Percentiles rank a stretch among this genome's conserved stretches.
phyloP scores from a whole-genome alignment of 345 rosid species.

The Microthlaspi erraticum region DNA sequence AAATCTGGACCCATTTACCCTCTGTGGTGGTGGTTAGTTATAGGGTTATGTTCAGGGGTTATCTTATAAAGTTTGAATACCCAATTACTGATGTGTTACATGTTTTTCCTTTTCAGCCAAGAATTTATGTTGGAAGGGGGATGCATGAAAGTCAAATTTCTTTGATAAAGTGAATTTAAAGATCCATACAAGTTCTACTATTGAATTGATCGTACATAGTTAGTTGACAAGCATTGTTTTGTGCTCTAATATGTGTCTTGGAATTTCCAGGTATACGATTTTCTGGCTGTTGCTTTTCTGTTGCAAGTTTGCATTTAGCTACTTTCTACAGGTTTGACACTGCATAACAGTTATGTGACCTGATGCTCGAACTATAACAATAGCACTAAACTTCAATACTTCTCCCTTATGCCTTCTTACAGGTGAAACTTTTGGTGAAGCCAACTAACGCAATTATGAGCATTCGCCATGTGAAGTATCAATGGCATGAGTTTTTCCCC shows the following conservation, averaged over 20 bases:
- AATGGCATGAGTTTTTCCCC: conserved; percentile 96
- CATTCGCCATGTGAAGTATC: conserved; percentile 63
- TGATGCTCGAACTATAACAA: conserved; percentile 28
- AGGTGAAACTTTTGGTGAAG: conserved; percentile 87
- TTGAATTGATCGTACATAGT: conserved; percentile 10
- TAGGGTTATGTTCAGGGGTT: conserved; percentile 17
- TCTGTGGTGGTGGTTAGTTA: conserved; percentile 19
- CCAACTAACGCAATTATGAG: conserved; percentile 90
- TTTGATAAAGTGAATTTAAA: conserved; percentile 75
- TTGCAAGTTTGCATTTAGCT: conserved; percentile 76
- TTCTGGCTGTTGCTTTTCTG: conserved; percentile 85
- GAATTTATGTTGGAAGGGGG: conserved; percentile 94
- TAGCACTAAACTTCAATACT: conserved; percentile 25
- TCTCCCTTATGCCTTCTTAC: conserved; percentile 22
- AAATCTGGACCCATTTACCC: conserved; percentile 6
- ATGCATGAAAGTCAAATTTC: conserved; percentile 98
- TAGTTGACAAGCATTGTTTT: conserved; percentile 20
- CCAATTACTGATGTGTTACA: conserved; percentile 31
- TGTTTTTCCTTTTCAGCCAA: conserved; percentile 67
- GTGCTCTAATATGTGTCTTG: conserved; percentile 28
- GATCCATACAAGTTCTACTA: conserved; percentile 20
- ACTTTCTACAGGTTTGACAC: conserved; percentile 71
- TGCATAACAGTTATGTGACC: conserved; percentile 7
- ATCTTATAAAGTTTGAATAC: conserved; percentile 21
- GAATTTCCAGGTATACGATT: conserved; percentile 75